Conservation (phyloP, 176 grass and related monocot species). For the Tillandsia leiboldiana region DNA sequence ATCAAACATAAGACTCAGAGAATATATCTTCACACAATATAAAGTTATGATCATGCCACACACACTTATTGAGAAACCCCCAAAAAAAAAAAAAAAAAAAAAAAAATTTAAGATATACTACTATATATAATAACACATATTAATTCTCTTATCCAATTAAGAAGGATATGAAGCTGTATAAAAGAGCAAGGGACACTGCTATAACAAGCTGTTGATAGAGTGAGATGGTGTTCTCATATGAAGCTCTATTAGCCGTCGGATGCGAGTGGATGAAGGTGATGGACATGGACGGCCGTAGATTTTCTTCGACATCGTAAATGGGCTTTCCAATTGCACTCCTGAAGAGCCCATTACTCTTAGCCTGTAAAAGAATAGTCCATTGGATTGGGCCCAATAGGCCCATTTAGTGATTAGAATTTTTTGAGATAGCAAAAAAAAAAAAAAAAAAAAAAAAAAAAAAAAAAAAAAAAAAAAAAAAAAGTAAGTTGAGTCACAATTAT, state of each 20-base stretch:
- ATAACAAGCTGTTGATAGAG: conserved; percentile 41
- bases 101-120: no score
- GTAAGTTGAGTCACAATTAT: no score
- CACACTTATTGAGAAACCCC: no score
- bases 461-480: no score
- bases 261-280: conserved; percentile 26
- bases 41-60: no score
- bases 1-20: no score
- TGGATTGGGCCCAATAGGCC: neutral
- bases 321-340: conserved; percentile 44
- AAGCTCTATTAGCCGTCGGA: neutral
- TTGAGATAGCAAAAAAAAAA: no score
- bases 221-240: conserved; percentile 18
- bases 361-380: conserved; percentile 26
- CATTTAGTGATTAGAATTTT: neutral
- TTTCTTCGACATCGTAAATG: conserved; percentile 17
- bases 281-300: conserved; percentile 6
- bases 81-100: no score
- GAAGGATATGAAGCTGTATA: conserved; percentile 29
- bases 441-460: no score
- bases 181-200: conserved; percentile 28
- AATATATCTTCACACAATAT: no score
- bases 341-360: conserved; percentile 31
- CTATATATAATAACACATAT: no score
- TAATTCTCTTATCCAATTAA: neutral